phyloP scores from a whole-genome alignment of 768 basidiomycete genomes.

The Phylloporus scabripes region DNA sequence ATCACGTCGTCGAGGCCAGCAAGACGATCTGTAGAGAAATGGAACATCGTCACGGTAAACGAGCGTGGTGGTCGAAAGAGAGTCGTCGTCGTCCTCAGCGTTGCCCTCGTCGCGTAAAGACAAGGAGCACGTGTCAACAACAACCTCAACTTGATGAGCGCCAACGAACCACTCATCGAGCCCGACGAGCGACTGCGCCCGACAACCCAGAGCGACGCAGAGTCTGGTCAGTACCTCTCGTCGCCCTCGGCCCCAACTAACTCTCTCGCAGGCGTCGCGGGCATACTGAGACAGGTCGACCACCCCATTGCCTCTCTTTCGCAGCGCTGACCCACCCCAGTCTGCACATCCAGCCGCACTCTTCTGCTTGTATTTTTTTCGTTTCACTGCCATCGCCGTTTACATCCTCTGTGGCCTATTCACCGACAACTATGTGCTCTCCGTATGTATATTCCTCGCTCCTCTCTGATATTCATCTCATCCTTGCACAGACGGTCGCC shows the following conservation, averaged over 20 bases:
- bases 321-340: slow-evolving; percentile 33
- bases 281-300: slow-evolving; percentile 70
- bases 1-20: slow-evolving; percentile 39
- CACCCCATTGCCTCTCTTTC: slow-evolving; percentile 4
- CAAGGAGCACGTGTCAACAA: slow-evolving; percentile 13
- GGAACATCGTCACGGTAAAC: slow-evolving; percentile 25
- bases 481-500: slow-evolving; percentile 59
- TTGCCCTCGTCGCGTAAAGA: slow-evolving; percentile 10
- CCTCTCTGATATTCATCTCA: background rate
- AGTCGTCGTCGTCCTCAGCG: slow-evolving; percentile 6
- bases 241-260: slow-evolving; percentile 3
- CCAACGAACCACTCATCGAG: slow-evolving; percentile 71
- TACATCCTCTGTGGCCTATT: slow-evolving; percentile 93
- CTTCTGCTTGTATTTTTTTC: slow-evolving; percentile 87
- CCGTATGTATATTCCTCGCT: slow-evolving; percentile 46
- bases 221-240: slow-evolving; percentile 49
- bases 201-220: slow-evolving; percentile 59
- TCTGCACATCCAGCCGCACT: slow-evolving; percentile 79
- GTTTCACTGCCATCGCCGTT: slow-evolving; percentile 79
- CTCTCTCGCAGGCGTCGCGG: slow-evolving; percentile 50
- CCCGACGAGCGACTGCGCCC: slow-evolving; percentile 72
- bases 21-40: slow-evolving; percentile 37
- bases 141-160: slow-evolving; percentile 43
- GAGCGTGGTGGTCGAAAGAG: background rate
- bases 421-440: slow-evolving; percentile 87